Evolutionary conservation across 441 rosid species (phyloP), one percentile per base, ranked within the genome.

Genomic region (Viola pubescens): DNA sequence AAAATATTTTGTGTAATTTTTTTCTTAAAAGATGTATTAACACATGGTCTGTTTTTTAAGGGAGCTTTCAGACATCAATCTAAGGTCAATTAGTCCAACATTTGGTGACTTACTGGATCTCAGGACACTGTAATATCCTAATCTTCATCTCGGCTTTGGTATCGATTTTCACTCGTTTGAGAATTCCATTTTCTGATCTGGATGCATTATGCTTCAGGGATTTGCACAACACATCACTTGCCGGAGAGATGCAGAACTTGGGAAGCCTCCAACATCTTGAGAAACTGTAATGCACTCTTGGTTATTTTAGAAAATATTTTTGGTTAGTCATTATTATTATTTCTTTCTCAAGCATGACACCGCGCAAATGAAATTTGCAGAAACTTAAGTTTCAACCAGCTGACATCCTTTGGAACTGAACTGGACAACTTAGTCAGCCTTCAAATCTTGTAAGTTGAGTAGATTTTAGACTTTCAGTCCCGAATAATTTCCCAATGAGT

Each of bases 21-120:
- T 49, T 7, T 6, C 48, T 4, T 0, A 3, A 13, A 19, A 19
- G 6, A 54, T 59, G 4, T 61, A 37, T 58, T 46, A 4, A 63
- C 40, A 2, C 8, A 11, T 14, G 52, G 45, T 19, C 46, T 54
- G 41, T 54, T 53, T 50, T 61, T 16, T 52, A 52, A 91, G 98
- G 82, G 82, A 79, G 65, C 88, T 91, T 67, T 70, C 96, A 61
- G 74, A 78, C 71, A 70, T 85, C 76, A 85, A 82, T 66, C 70
- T 89, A 62, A 81, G 98, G 73, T 83, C 88, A 45, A 87, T 87
- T 65, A 81, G 74, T 77, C 98, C 97, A 48, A 80, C 94, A 46
- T 89, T 89, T 65, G 94, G 95, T n/a, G 98, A 91, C 87, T 74
- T 91, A 63, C 63, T 89, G 56, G 88, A 89, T 76, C 94, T 91